A percentile compares a stretch with the other conserved stretches of the same genome.
Conservation (phyloP, 2,329 filamentous ascomycete genomes). For the Penicillium italicum region DNA sequence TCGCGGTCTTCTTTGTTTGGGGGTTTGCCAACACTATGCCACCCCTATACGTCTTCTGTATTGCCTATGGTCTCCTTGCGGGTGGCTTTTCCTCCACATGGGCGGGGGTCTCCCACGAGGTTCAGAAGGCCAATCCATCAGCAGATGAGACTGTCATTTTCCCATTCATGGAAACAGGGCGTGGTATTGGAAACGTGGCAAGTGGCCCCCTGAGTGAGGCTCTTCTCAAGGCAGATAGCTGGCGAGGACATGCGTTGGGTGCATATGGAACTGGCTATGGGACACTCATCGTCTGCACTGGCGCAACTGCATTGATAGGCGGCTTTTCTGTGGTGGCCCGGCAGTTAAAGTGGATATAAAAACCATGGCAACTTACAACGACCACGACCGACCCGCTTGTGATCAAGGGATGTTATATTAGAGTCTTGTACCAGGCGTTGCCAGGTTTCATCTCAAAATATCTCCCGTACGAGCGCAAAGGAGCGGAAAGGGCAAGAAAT, state of each 20-base stretch:
- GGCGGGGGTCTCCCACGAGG: slow-evolving; percentile 19
- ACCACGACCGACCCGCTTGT: background rate
- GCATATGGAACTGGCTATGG: slow-evolving; percentile 22
- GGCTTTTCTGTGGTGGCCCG: slow-evolving; percentile 16
- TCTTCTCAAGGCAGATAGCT: slow-evolving; percentile 15
- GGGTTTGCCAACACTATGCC: slow-evolving; percentile 16
- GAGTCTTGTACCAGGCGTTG: too few species aligned
- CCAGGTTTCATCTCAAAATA: background rate
- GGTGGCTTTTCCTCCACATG: slow-evolving; percentile 23
- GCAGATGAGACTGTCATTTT: slow-evolving; percentile 21
- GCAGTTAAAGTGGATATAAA: slow-evolving; percentile 15
- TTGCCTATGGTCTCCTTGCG: slow-evolving; percentile 19
- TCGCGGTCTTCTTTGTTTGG: slow-evolving; percentile 22
- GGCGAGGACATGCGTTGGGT: slow-evolving; percentile 12
- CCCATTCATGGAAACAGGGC: slow-evolving; percentile 22
- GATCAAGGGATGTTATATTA: too few species aligned
- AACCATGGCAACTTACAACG: background rate
- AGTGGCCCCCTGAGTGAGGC: slow-evolving; percentile 22
- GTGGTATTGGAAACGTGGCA: slow-evolving; percentile 21
- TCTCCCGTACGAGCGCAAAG: background rate
- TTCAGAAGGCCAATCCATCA: slow-evolving; percentile 15
- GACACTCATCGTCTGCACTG: slow-evolving; percentile 19
- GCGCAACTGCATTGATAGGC: slow-evolving; percentile 18
- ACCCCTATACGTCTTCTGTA: slow-evolving; percentile 18
- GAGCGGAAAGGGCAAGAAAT: background rate